Base-by-base conservation (phyloP, 1,284 basidiomycete species). In the Cryptococcus sp. region DNA sequence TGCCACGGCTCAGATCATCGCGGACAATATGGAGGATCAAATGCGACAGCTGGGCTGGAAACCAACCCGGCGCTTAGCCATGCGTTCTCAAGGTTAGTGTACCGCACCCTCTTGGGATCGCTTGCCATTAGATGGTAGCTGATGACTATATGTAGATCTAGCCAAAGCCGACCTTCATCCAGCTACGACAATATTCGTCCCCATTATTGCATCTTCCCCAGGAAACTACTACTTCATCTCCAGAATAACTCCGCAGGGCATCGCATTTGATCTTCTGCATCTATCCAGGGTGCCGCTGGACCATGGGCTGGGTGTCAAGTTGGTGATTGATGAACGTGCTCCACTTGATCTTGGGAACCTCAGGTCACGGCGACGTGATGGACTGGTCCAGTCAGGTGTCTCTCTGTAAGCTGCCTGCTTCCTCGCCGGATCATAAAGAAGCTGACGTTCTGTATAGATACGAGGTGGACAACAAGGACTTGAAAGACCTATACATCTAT, bases 21-120 rank as follows among this genome's bases (percentile, higher is more conserved):
- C 68, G 52, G 75, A 77, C 57, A 72, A 67, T 53, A 56, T 76
- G 15, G 72, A 76, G 50, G 60, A 58, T 52, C 73, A 77, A 39
- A 68, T 76, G 61, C 55, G 69, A 5, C 69, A 70, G 35, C 57
- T 76, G 6, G 75, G 75, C 2, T 69, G 69, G 58, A 40, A 58
- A 16, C 75, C 75, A 4, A 54, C 62, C 5, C 68, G 75, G 2
- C 61, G 71, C n/a, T 51, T 76, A 7, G 61, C 70, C 3, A 57
- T 77, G 10, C 66, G 70, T 15, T 63, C 67, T 1, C 66, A 71
- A 54, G 67, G 67, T 65, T 15, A 38, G 58, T 46, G 25, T 3
- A 8, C n/a, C 17, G n/a, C 16, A 45, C 47, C 19, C 25, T 8
- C 25, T 8, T 17, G 1, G 25, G 47, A 48, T 27, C 3, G 25